Conservation (phyloP, 768 basidiomycete genomes). For the Mycena capillaripes region DNA sequence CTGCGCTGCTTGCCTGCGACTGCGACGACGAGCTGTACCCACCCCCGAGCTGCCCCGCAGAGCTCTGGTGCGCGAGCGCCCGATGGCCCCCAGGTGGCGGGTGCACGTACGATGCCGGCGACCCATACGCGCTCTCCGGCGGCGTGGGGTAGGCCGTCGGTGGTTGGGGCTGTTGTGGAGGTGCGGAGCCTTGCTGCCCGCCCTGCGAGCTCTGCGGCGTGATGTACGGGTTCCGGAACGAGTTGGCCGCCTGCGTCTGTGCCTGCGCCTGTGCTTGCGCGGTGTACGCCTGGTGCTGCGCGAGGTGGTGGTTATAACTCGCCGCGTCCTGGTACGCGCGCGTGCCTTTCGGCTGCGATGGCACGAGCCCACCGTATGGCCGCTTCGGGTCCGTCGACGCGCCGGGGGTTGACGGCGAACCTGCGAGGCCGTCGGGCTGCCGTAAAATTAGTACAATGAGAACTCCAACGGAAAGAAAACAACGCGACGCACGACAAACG, state of each 20-base stretch:
- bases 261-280: constrained; percentile 86
- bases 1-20: constrained; percentile 49
- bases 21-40: constrained; percentile 47
- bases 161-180: constrained; percentile 37
- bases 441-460: neutral
- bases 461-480: constrained; percentile 14
- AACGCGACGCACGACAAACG: constrained; percentile 76
- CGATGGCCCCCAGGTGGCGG: too few relatives aligned
- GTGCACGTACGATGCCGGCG: constrained; percentile 46
- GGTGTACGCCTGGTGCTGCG: constrained; percentile 94
- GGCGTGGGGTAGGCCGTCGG: constrained; percentile 53
- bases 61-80: constrained; percentile 63
- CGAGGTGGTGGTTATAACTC: constrained; percentile 93
- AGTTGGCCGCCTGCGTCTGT: constrained; percentile 79
- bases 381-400: constrained; percentile 77
- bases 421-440: constrained; percentile 66
- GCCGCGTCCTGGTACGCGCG: constrained; percentile 94
- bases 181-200: constrained; percentile 35
- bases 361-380: constrained; percentile 93
- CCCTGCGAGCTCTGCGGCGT: constrained; percentile 56
- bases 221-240: constrained; percentile 88
- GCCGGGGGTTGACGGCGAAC: constrained; percentile 48
- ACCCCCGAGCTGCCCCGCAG: constrained; percentile 60
- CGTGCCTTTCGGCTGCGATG: constrained; percentile 88
- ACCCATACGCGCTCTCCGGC: constrained; percentile 29